Evolutionary conservation across 164 flowering plant genomes (phyloP), one percentile per base, ranked within the genome.

Genomic region (Aristolochia contorta): DNA sequence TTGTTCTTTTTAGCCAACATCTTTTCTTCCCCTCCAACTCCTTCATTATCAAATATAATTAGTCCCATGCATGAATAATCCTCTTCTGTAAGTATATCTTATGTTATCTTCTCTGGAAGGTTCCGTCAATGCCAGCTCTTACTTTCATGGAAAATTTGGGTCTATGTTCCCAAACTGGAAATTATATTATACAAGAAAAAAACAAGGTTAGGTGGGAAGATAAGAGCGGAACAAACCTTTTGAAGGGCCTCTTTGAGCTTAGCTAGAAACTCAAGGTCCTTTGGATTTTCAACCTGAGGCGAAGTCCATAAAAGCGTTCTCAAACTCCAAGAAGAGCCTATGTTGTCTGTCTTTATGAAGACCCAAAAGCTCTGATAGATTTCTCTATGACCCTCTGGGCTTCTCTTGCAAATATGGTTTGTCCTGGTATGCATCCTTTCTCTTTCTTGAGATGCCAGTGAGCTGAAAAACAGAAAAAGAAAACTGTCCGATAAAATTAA

Each of bases 211-310:
- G 43, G 43, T 37, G 43, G 43, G 43, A 10, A 37, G 33, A 10
- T 6, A 1, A 1, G 9, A 7, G 9, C 1, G 10, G 10, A 4
- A 37, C 43, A 37, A 37, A 37, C 43, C 43, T 37, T 37, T 37
- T 37, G 43, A 1, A 37, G 80, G 30, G 3, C 60, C 58, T 54
- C 68, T 25, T 55, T 71, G 48, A 84, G 73, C n/a, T 72, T 58
- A 64, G 60, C 64, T 8, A 78, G 50, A n/a, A 77, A 73, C 48
- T 66, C 68, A 46, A 81, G 61, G 57, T 84, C 84, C 64, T 65
- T 69, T 21, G 86, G 83, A 69, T 82, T 83, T 65, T 81, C 84
- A 25, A 81, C 74, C 24, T 66, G 77, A 19, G 77, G 71, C 37
- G 45, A 20, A 58, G 54, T 63, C 79, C 77, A 65, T 2, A 65